Evolutionary conservation across 257 asterid species (phyloP).

Genomic region (Petunia axillaris): DNA sequence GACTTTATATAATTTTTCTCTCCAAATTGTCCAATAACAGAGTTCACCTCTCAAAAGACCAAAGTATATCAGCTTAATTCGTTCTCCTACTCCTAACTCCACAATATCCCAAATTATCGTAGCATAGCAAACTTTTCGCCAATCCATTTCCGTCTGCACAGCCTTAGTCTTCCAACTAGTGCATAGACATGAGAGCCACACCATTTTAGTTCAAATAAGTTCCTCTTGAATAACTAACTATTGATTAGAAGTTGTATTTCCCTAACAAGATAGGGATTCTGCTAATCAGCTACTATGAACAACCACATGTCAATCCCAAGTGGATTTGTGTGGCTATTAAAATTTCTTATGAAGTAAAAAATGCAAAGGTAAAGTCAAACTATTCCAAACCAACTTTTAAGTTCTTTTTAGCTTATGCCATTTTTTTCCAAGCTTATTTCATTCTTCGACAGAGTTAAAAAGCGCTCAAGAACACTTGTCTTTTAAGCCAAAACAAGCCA

Average conservation of each 20-base stretch:
- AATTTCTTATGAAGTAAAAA: too few relatives aligned
- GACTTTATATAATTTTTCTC: not conserved
- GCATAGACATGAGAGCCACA: not conserved
- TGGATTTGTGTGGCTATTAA: not conserved
- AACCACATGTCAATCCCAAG: not conserved
- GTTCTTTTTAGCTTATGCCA: too few relatives aligned
- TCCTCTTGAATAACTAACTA: not conserved
- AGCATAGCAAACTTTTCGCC: not conserved
- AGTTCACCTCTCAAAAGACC: not conserved
- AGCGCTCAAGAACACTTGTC: too few relatives aligned
- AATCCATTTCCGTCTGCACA: not conserved
- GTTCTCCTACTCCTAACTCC: not conserved
- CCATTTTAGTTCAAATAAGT: not conserved
- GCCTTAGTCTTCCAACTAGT: not conserved
- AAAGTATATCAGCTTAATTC: not conserved
- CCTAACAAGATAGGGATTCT: not conserved
- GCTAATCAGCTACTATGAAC: not conserved
- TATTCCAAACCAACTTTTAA: too few relatives aligned
- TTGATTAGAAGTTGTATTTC: not conserved
- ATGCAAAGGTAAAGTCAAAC: too few relatives aligned
- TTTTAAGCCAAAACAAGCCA: too few relatives aligned
- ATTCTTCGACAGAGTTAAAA: too few relatives aligned
- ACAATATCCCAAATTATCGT: not conserved
- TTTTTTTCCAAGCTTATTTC: too few relatives aligned
- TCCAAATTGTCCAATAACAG: not conserved